Evolutionary conservation across 805 yeast genomes (phyloP).

Genomic region (Pichia gijzeniarum): DNA sequence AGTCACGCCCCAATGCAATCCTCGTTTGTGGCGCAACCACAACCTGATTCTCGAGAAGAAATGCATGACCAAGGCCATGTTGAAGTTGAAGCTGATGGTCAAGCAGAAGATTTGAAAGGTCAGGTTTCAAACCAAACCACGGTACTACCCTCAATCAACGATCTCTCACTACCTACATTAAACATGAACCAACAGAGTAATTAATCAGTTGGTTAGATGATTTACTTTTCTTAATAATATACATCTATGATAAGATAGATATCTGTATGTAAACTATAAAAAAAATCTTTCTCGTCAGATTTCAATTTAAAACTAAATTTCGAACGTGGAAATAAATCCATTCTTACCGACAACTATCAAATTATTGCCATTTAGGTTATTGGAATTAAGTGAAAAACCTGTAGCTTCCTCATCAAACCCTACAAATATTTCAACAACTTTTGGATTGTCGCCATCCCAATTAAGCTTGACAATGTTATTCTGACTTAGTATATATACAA

Average conservation of each 20-base stretch:
- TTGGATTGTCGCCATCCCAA: constrained; percentile 7
- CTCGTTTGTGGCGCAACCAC: too few species aligned
- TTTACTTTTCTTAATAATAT: background rate
- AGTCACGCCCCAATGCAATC: background rate
- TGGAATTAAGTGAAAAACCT: constrained; percentile 4
- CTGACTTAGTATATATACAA: constrained; percentile 4
- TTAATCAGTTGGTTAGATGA: background rate
- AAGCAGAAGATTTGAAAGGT: background rate
- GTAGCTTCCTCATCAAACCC: constrained; percentile 12
- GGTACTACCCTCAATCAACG: constrained; percentile 24
- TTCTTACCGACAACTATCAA: constrained; percentile 15
- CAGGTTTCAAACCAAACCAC: constrained; percentile 1
- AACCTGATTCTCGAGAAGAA: background rate
- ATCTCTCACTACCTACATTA: constrained; percentile 28
- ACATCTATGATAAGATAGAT: too few species aligned
- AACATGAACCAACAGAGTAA: constrained; percentile 25
- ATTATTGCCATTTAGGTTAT: background rate
- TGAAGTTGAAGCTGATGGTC: background rate
- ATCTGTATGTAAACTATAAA: too few species aligned
- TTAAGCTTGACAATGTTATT: constrained; percentile 11
- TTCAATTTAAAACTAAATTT: background rate
- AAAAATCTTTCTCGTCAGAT: background rate
- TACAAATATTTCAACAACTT: constrained; percentile 7
- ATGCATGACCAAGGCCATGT: constrained; percentile 1
- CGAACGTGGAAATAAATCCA: background rate